These are phyloP conservation scores for Cymbopogon flexuosus DNA, from an alignment of 202 grass and related monocot genomes.

Conservation along the genomic window DNA sequence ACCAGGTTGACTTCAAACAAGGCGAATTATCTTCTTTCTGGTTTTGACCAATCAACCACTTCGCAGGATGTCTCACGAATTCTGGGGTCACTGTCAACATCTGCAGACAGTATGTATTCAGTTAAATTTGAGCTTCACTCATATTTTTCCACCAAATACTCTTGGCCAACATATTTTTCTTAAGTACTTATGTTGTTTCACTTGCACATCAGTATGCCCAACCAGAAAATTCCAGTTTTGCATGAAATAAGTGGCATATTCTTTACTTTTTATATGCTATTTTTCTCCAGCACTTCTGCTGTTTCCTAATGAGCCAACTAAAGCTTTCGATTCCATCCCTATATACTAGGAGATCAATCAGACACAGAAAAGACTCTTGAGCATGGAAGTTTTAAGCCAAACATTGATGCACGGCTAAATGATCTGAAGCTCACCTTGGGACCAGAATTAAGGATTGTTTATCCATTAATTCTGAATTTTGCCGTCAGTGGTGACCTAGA, in stretches of 20 bases:
- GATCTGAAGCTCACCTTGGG: slow-evolving; percentile 85
- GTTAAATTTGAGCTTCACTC: slow-evolving; percentile 4
- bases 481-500: slow-evolving; percentile 89
- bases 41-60: slow-evolving; percentile 60
- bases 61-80: slow-evolving; percentile 57
- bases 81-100: slow-evolving; percentile 57
- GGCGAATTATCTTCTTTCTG: slow-evolving; percentile 49
- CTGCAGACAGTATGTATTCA: slow-evolving; percentile 51
- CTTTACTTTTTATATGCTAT: background rate
- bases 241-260: slow-evolving; percentile 6
- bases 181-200: slow-evolving; percentile 4
- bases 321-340: slow-evolving; percentile 11
- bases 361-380: slow-evolving; percentile 55
- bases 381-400: slow-evolving; percentile 57
- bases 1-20: slow-evolving; percentile 57
- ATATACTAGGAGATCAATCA: slow-evolving; percentile 62
- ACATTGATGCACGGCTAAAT: slow-evolving; percentile 73
- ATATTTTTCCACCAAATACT: slow-evolving; percentile 6
- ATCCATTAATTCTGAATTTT: slow-evolving; percentile 97
- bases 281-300: background rate
- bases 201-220: background rate
- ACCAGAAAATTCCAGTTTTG: background rate
- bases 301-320: slow-evolving; percentile 30
- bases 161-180: slow-evolving; percentile 5
- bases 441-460: slow-evolving; percentile 91